phyloP scores from a whole-genome alignment of 345 rosid species.

The Euphorbia lathyris region DNA sequence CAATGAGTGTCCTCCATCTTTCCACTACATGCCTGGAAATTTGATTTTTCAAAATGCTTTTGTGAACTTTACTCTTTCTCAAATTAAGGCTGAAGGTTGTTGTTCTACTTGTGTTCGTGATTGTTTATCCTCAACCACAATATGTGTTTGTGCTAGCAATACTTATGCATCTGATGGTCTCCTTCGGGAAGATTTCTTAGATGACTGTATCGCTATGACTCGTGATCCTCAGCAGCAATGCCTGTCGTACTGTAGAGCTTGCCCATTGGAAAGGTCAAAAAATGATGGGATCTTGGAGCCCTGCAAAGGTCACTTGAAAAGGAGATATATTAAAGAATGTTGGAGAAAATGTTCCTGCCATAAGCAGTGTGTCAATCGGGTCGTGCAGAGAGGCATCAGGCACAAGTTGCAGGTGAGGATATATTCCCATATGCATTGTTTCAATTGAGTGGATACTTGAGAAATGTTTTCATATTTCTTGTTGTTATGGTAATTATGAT shows the following conservation, averaged over 20 bases:
- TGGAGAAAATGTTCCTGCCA: constrained; percentile 90
- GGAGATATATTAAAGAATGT: constrained; percentile 75
- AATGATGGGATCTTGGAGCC: constrained; percentile 48
- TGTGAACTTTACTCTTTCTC: constrained; percentile 58
- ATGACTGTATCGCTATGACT: constrained; percentile 53
- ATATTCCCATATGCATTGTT: not conserved
- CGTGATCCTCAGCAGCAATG: constrained; percentile 50
- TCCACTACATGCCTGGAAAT: constrained; percentile 58
- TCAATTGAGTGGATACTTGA: not conserved
- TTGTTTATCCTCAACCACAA: constrained; percentile 50
- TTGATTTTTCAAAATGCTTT: constrained; percentile 52
- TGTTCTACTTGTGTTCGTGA: constrained; percentile 66
- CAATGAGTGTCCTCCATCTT: constrained; percentile 50
- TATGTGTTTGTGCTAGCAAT: constrained; percentile 57
- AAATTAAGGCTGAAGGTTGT: constrained; percentile 48
- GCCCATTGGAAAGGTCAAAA: constrained; percentile 66
- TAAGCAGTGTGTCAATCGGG: constrained; percentile 77
- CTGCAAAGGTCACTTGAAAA: constrained; percentile 86
- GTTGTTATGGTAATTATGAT: not conserved
- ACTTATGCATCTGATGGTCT: constrained; percentile 56
- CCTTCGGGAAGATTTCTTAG: constrained; percentile 56
- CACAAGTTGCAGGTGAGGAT: constrained; percentile 66
- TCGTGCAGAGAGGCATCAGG: constrained; percentile 79
- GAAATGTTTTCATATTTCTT: not conserved
- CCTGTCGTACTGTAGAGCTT: constrained; percentile 52